Conservation (phyloP, 768 basidiomycete species). For the Naganishia kalamii region DNA sequence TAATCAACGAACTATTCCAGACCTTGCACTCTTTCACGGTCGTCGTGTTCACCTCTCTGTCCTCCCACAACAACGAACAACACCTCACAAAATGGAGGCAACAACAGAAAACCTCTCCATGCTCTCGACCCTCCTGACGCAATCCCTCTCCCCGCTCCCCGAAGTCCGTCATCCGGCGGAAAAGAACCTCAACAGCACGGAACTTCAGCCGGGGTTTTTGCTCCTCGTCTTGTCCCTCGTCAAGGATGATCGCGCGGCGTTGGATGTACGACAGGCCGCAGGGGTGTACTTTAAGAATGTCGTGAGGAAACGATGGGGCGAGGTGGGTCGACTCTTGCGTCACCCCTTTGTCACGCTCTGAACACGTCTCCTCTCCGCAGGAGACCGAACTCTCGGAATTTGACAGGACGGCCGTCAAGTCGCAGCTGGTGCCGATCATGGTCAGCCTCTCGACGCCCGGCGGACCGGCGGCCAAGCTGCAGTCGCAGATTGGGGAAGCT, state of each 20-base stretch:
- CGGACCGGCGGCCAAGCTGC: conserved; percentile 39
- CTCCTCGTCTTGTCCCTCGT: conserved; percentile 70
- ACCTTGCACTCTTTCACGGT: neutral
- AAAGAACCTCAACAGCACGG: conserved; percentile 61
- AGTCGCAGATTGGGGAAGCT: conserved; percentile 82
- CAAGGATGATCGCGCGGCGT: conserved; percentile 58
- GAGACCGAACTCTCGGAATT: conserved; percentile 53
- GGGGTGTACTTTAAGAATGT: conserved; percentile 90
- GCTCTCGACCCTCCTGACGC: conserved; percentile 50
- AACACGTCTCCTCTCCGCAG: conserved; percentile 14
- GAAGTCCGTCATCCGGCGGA: conserved; percentile 72
- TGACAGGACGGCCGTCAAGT: conserved; percentile 68
- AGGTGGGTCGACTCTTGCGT: conserved; percentile 56
- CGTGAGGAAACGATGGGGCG: conserved; percentile 79
- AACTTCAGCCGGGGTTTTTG: conserved; percentile 70
- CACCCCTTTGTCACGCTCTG: neutral
- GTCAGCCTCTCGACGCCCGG: conserved; percentile 67
- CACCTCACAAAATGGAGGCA: conserved; percentile 26
- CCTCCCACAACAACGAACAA: neutral
- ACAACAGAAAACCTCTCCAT: conserved; percentile 32
- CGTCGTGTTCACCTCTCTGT: neutral
- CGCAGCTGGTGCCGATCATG: conserved; percentile 84
- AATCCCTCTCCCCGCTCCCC: conserved; percentile 63
- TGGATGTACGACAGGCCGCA: conserved; percentile 70
- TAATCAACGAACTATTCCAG: neutral